Conservation (phyloP, 1,284 basidiomycete genomes). For the Ceratobasidium sp. region DNA sequence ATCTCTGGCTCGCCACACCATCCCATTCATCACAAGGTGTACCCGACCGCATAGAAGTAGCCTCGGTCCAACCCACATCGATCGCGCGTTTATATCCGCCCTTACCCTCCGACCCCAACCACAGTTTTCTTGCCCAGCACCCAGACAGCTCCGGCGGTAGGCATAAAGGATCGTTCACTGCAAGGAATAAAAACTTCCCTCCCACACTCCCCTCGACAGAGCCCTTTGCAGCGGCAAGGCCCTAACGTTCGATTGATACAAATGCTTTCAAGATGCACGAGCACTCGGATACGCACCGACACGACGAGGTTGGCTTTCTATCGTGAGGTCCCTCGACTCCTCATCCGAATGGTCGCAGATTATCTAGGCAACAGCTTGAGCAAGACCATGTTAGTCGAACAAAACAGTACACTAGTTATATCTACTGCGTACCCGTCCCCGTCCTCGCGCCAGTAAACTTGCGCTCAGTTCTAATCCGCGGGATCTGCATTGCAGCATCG, state of each 20-base stretch:
- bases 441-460: slow-evolving; percentile 47
- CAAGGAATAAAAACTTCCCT: slow-evolving; percentile 44
- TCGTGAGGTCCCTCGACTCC: slow-evolving; percentile 34
- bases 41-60: slow-evolving; percentile 35
- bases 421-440: slow-evolving; percentile 30
- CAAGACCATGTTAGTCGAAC: not conserved
- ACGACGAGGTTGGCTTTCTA: slow-evolving; percentile 44
- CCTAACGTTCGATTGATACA: not conserved
- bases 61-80: not conserved
- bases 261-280: not conserved
- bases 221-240: slow-evolving; percentile 43
- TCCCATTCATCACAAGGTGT: not conserved
- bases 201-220: slow-evolving; percentile 39
- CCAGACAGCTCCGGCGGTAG: slow-evolving; percentile 40
- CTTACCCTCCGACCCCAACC: slow-evolving; percentile 47
- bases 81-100: slow-evolving; percentile 34
- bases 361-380: slow-evolving; percentile 42
- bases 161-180: slow-evolving; percentile 26
- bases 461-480: slow-evolving; percentile 44
- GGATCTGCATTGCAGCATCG: slow-evolving; percentile 35
- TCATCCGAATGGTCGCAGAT: slow-evolving; percentile 44
- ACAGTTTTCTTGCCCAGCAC: slow-evolving; percentile 41
- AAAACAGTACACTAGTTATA: not conserved
- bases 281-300: slow-evolving; percentile 12
- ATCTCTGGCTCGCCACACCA: too few relatives aligned